Evolutionary conservation across 495 filamentous ascomycete genomes (phyloP).

Genomic region (Annulohypoxylon bovei): DNA sequence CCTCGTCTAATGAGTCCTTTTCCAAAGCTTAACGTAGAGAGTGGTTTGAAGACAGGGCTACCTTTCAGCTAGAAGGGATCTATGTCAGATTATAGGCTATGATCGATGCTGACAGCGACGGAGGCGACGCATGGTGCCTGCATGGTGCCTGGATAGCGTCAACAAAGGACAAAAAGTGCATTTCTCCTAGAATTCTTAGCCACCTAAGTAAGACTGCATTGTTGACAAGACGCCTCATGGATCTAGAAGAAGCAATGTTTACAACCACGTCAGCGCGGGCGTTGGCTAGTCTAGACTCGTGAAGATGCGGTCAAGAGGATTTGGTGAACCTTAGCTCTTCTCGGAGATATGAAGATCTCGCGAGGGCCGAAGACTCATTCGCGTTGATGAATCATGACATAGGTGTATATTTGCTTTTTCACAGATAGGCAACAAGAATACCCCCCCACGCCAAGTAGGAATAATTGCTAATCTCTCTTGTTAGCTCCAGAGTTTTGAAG

Average conservation of each 20-base stretch:
- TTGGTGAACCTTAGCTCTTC: neutral
- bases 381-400: constrained; percentile 27
- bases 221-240: constrained; percentile 16
- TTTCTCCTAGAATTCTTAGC: neutral
- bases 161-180: neutral
- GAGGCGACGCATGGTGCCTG: constrained; percentile 14
- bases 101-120: constrained; percentile 14
- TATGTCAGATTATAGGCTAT: constrained; percentile 24
- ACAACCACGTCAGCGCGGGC: neutral
- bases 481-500: neutral
- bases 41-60: constrained; percentile 9
- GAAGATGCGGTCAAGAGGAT: neutral
- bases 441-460: constrained; percentile 18
- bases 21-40: neutral
- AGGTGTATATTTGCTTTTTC: constrained; percentile 20
- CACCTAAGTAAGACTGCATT: constrained; percentile 1
- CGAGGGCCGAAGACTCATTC: neutral
- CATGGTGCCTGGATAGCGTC: constrained; percentile 14
- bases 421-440: neutral
- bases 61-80: constrained; percentile 28
- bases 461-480: neutral
- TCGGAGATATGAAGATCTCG: neutral
- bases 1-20: neutral
- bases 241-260: constrained; percentile 17
- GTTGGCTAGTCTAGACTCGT: neutral